A percentile compares a stretch with the other conserved stretches of the same genome.
Conservation (phyloP, 1,284 basidiomycete genomes). For the Papiliotrema nemorosa region DNA sequence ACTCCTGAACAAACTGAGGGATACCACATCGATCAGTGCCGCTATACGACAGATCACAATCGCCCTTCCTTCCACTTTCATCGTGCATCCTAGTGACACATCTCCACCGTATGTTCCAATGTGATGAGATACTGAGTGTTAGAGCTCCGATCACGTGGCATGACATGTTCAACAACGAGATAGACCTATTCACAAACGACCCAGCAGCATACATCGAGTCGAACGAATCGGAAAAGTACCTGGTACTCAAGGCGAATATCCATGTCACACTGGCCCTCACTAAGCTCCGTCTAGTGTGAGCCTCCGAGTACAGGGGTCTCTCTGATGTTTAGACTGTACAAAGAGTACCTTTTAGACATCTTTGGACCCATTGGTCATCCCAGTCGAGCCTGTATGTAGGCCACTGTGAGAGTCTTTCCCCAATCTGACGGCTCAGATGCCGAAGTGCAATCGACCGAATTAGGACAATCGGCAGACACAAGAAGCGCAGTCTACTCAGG, state of each 20-base stretch:
- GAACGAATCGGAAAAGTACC: slow-evolving; percentile 17
- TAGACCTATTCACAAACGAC: slow-evolving; percentile 26
- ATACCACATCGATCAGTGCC: slow-evolving; percentile 14
- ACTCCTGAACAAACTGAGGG: slow-evolving; percentile 12
- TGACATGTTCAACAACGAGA: slow-evolving; percentile 20
- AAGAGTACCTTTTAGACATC: background rate
- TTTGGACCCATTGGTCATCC: background rate
- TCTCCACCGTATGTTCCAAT: slow-evolving; percentile 10
- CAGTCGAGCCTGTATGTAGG: background rate
- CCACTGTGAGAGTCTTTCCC: background rate
- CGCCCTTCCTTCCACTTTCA: slow-evolving; percentile 17
- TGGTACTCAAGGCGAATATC: slow-evolving; percentile 29
- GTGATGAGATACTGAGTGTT: too few relatives aligned
- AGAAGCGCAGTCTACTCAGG: background rate
- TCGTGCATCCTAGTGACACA: slow-evolving; percentile 11
- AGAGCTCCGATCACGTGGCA: too few relatives aligned
- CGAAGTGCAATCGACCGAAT: background rate
- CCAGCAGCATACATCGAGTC: slow-evolving; percentile 23
- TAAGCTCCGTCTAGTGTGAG: slow-evolving; percentile 22
- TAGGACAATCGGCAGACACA: background rate
- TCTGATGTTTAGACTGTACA: background rate
- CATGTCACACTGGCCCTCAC: slow-evolving; percentile 31
- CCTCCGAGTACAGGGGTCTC: too few relatives aligned
- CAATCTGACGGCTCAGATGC: background rate
- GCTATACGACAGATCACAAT: slow-evolving; percentile 15